Evolutionary conservation across 179 eudicot genomes (phyloP), one percentile per base, ranked within the genome.

Genomic region (Vitellaria paradoxa): DNA sequence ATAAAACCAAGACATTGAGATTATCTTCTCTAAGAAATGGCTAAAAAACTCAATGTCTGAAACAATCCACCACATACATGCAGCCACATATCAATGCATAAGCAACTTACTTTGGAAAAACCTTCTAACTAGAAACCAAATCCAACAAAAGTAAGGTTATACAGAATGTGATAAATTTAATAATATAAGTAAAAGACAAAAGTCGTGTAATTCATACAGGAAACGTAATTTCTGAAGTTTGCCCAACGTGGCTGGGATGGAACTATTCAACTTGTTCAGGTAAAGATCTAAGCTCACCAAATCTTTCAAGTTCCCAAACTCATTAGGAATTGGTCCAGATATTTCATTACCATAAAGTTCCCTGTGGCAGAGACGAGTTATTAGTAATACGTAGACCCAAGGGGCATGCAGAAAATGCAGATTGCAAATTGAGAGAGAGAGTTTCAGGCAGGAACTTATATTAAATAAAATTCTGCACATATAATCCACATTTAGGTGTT

Each of bases 211-310:
- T 73, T 59, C 94, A 70, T 88, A 90, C 94, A 90, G 78, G 85
- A 85, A 90, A 21, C 86, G 89, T 45, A 90, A 78, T 74, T 15
- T 85, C 70, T 72, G 74, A 68, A 90, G 94, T 80, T 81, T 86
- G 80, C 92, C 87, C 87, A 90, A 74, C 3, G 90, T 78, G 73
- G 78, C 86, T 13, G 90, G 94, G 74, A 90, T 86, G 12, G 85
- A 80, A 71, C 92, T 90, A 57, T 68, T 77, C 55, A 90, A 84
- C 0, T 77, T 80, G 79, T 90, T 90, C 73, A 84, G 72, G 80
- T 84, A 88, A 77, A 90, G 94, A 88, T 90, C 90, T 92, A 90
- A 87, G 86, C 94, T 90, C 87, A 87, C 90, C 83, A 90, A 84
- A 53, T 83, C 84, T 75, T 85, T 88, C 78, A 90, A 79, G 74